phyloP scores from a whole-genome alignment of 495 filamentous ascomycete genomes.

The Penicillium bialowiezense region DNA sequence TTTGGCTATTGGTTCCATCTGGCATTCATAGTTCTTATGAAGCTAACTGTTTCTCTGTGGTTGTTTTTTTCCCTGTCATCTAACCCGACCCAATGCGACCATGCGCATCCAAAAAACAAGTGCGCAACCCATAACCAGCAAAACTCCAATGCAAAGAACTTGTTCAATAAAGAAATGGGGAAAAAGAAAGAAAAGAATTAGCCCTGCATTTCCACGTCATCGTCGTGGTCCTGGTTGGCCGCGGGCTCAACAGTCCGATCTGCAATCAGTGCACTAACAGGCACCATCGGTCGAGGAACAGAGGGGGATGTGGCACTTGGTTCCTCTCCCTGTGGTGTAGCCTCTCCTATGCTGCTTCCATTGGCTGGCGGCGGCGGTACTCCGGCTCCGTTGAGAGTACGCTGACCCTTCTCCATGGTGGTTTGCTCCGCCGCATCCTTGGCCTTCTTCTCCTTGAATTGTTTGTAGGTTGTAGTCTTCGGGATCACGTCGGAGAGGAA shows the following conservation, averaged over 20 bases:
- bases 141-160: slow-evolving; percentile 28
- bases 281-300: slow-evolving; percentile 30
- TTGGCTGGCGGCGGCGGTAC: slow-evolving; percentile 27
- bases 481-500: slow-evolving; percentile 92
- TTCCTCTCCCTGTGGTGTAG: slow-evolving; percentile 9
- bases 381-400: slow-evolving; percentile 44
- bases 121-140: slow-evolving; percentile 14
- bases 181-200: slow-evolving; percentile 33
- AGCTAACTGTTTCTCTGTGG: neutral
- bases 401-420: slow-evolving; percentile 51
- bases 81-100: slow-evolving; percentile 16
- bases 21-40: slow-evolving; percentile 2
- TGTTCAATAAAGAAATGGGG: slow-evolving; percentile 5
- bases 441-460: slow-evolving; percentile 65
- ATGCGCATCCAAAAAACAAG: slow-evolving; percentile 8
- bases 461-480: slow-evolving; percentile 74
- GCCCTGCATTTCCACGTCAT: slow-evolving; percentile 58
- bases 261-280: slow-evolving; percentile 39
- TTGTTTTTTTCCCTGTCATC: slow-evolving; percentile 4
- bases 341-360: slow-evolving; percentile 20
- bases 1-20: neutral
- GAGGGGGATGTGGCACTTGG: slow-evolving; percentile 22
- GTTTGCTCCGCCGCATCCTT: slow-evolving; percentile 45
- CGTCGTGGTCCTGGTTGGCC: slow-evolving; percentile 33
- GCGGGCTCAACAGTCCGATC: slow-evolving; percentile 31